Evolutionary conservation across 768 basidiomycete genomes (phyloP).

Genomic region (Boletus vinaceobasis): DNA sequence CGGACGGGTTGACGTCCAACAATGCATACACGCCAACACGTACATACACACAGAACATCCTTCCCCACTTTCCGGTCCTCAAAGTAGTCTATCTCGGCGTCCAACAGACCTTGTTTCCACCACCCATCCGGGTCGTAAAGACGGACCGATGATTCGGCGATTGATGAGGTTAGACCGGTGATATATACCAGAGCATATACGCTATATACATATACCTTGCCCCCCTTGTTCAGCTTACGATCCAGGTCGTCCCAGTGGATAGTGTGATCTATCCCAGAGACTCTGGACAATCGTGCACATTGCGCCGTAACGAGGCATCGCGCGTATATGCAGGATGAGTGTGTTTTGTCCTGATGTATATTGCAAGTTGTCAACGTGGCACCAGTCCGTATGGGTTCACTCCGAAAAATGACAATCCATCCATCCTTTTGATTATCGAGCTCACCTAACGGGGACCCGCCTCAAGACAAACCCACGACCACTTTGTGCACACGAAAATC

Average conservation of each 20-base stretch:
- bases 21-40: neutral
- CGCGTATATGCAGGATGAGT: too few relatives aligned
- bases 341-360: too few relatives aligned
- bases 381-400: too few relatives aligned
- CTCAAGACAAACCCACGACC: too few relatives aligned
- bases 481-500: neutral
- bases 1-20: neutral
- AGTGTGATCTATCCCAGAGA: too few relatives aligned
- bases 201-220: neutral
- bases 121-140: neutral
- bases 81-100: constrained; percentile 58
- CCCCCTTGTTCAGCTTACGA: neutral
- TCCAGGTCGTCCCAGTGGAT: neutral
- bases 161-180: neutral
- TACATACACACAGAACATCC: constrained; percentile 45
- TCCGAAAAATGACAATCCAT: too few relatives aligned
- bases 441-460: too few relatives aligned
- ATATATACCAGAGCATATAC: neutral
- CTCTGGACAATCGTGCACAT: too few relatives aligned
- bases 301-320: too few relatives aligned
- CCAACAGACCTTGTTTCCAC: constrained; percentile 41
- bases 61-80: constrained; percentile 63
- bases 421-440: too few relatives aligned
- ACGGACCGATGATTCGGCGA: neutral
- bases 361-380: too few relatives aligned